A percentile compares a stretch with the other conserved stretches of the same genome.
phyloP scores from a whole-genome alignment of 768 basidiomycete species.

The Leccinum aurantiacum region DNA sequence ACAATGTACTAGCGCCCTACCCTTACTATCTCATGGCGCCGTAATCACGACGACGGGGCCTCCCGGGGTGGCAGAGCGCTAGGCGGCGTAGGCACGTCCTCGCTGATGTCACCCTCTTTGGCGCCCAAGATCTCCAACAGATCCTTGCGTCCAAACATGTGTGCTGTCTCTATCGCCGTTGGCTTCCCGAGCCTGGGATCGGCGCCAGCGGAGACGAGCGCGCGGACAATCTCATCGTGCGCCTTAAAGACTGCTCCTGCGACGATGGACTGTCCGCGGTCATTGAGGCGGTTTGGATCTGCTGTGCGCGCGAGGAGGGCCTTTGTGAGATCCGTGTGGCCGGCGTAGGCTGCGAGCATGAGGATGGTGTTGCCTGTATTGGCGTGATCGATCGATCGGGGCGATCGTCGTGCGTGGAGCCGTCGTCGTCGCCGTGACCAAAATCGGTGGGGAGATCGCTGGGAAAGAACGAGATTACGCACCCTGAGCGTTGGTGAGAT shows the following conservation, averaged over 20 bases:
- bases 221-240: constrained; percentile 60
- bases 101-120: constrained; percentile 49
- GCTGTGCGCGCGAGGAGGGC: constrained; percentile 56
- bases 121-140: constrained; percentile 58
- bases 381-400: background rate
- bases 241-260: constrained; percentile 80
- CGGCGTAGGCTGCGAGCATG: constrained; percentile 76
- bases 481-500: constrained; percentile 76
- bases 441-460: background rate
- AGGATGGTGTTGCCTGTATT: constrained; percentile 69
- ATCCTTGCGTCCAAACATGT: constrained; percentile 63
- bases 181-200: constrained; percentile 67
- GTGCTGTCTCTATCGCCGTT: constrained; percentile 65
- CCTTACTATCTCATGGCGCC: background rate
- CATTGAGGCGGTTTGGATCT: constrained; percentile 70
- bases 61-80: constrained; percentile 9
- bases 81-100: constrained; percentile 31
- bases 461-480: constrained; percentile 4
- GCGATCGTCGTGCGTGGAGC: background rate
- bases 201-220: constrained; percentile 51
- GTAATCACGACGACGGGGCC: background rate
- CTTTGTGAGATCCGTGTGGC: constrained; percentile 54
- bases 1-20: no score
- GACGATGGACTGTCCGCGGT: constrained; percentile 68
- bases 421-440: background rate